Base-by-base conservation (phyloP, 208 protist genomes). In the Leishmania guyanensis region DNA sequence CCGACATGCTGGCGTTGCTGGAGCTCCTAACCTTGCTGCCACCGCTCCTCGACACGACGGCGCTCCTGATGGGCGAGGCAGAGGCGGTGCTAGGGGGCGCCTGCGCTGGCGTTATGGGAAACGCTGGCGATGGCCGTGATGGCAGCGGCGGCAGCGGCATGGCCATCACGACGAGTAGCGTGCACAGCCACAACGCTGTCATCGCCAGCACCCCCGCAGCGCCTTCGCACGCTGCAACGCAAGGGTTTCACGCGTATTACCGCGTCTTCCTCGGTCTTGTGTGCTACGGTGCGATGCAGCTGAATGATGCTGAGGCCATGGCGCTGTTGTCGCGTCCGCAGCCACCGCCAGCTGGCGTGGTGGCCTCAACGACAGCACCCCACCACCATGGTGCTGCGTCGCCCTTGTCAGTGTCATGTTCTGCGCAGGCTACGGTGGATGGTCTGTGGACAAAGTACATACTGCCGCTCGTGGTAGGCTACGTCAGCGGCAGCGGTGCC, bases 21-120 rank as follows among this genome's bases (percentile, higher is more conserved):
- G 69, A 84, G n/a, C 81, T 84, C 16, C 77, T 89, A 2, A 56
- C 79, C 10, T 12, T 86, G 53, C 36, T 89, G 71, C 86, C 86
- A 12, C 8, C 36, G 5, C 79, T 89, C 26, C 50, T 83, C 29
- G 60, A 78, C 3, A 69, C 60, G 3, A 62, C 48, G 53, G 64
- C 76, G 33, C 50, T 89, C 39, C 58, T 70, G 9, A 8, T 54
- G 20, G 72, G 82, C 36, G 82, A 89, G 58, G 60, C 77, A 12
- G 58, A 73, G 12, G 36, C 79, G 48, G 82, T 80, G n/a, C 65
- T 89, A 51, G 62, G 68, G 5, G 77, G 77, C 43, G 76, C 71
- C 20, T 77, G 69, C 71, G 81, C 68, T 20, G 17, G 68, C 16
- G 58, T 73, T 43, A 62, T 33, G 68, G 48, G 62, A 48, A 62